Conservation (phyloP, 164 flowering plant genomes). For the Malania oleifera region DNA sequence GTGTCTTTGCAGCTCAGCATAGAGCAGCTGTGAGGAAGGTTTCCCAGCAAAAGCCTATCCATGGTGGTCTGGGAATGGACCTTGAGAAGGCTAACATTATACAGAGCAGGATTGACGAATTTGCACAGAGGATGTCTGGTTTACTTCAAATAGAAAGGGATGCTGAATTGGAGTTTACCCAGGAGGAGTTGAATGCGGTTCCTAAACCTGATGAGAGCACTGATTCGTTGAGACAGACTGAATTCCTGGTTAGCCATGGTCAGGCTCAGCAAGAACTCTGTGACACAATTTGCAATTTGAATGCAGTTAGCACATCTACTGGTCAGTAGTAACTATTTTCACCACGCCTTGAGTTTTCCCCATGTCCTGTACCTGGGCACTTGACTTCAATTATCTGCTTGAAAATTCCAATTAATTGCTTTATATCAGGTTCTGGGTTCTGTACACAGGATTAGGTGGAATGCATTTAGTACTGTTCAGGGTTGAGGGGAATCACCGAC, state of each 20-base stretch:
- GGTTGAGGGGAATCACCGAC: conserved; percentile 75
- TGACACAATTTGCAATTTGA: conserved; percentile 85
- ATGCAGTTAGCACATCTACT: conserved; percentile 75
- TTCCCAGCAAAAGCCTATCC: conserved; percentile 35
- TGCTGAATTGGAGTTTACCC: conserved; percentile 84
- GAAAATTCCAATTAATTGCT: background rate
- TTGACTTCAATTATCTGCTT: background rate
- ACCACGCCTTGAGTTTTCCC: background rate
- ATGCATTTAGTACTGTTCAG: conserved; percentile 83
- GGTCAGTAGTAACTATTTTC: conserved; percentile 29
- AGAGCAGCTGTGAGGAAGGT: conserved; percentile 58
- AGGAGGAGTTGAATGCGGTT: conserved; percentile 80
- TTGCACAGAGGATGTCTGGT: conserved; percentile 60
- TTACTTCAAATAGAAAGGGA: conserved; percentile 85
- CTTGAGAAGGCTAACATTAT: conserved; percentile 58
- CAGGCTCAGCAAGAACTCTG: conserved; percentile 91
- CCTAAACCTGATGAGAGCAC: conserved; percentile 57
- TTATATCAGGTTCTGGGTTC: background rate
- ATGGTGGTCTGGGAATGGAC: conserved; percentile 67
- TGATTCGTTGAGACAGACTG: conserved; percentile 63
- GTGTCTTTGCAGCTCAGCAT: conserved; percentile 64
- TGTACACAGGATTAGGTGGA: conserved; percentile 76
- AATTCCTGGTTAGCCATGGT: conserved; percentile 85
- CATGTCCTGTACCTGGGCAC: no score
- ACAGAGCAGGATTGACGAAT: conserved; percentile 72